phyloP scores from a whole-genome alignment of 164 flowering plant genomes.

The Dillenia turbinata region DNA sequence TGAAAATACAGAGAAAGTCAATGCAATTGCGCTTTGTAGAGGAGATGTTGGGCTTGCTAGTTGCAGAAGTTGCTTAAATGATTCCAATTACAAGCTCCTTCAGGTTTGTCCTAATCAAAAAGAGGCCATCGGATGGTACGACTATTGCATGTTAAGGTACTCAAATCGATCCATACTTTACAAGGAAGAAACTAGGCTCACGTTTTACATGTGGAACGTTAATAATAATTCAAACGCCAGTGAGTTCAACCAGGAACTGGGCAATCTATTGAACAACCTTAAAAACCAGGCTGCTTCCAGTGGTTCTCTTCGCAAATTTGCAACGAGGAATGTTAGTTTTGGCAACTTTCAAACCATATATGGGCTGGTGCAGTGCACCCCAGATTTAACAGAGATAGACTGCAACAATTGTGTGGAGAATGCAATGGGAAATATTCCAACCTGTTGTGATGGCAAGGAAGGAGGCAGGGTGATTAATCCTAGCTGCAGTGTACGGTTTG shows the following conservation, averaged over 20 bases:
- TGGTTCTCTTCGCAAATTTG: conserved; percentile 4
- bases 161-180: conserved; percentile 16
- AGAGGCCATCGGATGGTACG: conserved; percentile 25
- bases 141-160: conserved; percentile 21
- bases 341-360: conserved; percentile 6
- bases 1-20: background rate
- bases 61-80: conserved; percentile 7
- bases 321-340: conserved; percentile 4
- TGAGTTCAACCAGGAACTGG: conserved; percentile 3
- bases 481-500: conserved; percentile 7
- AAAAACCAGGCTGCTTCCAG: background rate
- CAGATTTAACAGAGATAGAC: conserved; percentile 11
- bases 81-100: background rate
- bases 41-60: conserved; percentile 5
- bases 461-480: background rate
- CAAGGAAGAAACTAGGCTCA: background rate
- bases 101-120: conserved; percentile 5
- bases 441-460: background rate
- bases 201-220: background rate
- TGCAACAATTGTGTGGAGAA: conserved; percentile 21
- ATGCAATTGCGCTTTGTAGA: conserved; percentile 11
- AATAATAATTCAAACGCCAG: background rate
- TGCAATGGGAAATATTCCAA: conserved; percentile 1
- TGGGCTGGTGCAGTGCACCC: conserved; percentile 29
- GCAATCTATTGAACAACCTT: background rate